Evolutionary conservation across 2,329 filamentous ascomycete species (phyloP), one percentile per base, ranked within the genome.

Genomic region (Aspergillus alliaceus): DNA sequence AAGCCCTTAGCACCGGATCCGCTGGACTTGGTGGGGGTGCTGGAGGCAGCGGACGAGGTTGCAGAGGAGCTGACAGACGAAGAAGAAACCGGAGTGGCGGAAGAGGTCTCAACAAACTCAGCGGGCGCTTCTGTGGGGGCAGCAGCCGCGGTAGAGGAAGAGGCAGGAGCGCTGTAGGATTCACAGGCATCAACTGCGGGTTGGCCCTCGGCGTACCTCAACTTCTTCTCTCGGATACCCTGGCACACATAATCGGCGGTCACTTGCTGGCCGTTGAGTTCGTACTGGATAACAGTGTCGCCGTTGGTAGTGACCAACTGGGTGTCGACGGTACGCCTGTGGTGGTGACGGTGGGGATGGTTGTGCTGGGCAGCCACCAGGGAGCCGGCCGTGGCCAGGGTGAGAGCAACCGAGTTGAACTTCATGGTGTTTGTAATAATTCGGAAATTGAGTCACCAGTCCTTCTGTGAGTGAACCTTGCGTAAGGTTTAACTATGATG

Each of bases 231-330:
- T 56, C 82, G 77, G 65, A 98, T 82, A 62, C 91, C 91, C 54
- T 84, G 72, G 77, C 88, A 82, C 53, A 91, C 91, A 59, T 91
- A 83, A 0, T 83, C 75, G 24, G 61, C 53, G 53, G 59, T 58
- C 55, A 73, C 67, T 22, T 54, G 8, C 58, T 71, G 46, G 48
- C 87, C 88, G 59, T 89, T 84, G 53, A 93, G 79, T 71, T 88
- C 82, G 77, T 93, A 97, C 56, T 88, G 83, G 55, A 87, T 85
- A 64, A 87, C 83, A 51, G 85, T 87, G 31, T 87, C 82, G 40
- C 82, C 84, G 39, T 82, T 78, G 51, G 87, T 82, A 54, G 83
- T 81, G 53, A 85, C 82, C 53, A 80, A 75, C 20, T 79, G 77
- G 58, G 75, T 76, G 34, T 77, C 75, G 18, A 75, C 63, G 27